phyloP scores from a whole-genome alignment of 179 eudicot genomes.

The Gypsophila paniculata region DNA sequence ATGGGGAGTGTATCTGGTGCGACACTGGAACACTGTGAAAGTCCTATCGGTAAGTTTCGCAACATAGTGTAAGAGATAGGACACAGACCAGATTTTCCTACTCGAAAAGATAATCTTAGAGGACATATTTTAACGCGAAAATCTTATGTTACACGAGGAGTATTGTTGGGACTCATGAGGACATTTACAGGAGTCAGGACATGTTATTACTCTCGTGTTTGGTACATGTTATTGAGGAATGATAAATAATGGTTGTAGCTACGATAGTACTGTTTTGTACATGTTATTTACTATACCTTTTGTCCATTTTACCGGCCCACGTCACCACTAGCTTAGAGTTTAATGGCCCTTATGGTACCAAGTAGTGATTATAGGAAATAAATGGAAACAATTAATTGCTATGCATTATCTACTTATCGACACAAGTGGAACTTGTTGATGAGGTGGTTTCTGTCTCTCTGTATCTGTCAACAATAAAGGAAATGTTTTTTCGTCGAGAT shows the following conservation, averaged over 20 bases:
- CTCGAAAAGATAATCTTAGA: neutral
- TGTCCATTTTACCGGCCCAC: neutral
- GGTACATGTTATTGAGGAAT: neutral
- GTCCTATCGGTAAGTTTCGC: neutral
- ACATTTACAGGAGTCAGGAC: neutral
- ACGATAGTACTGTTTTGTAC: neutral
- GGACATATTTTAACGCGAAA: neutral
- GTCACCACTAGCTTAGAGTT: neutral
- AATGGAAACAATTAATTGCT: neutral
- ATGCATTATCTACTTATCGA: constrained; percentile 1
- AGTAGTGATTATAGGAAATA: neutral
- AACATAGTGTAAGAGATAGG: neutral
- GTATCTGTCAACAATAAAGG: neutral
- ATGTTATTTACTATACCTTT: neutral
- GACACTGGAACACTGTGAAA: neutral
- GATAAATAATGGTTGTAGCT: constrained; percentile 1
- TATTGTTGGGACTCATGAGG: neutral
- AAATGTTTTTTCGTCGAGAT: neutral
- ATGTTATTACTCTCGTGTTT: neutral
- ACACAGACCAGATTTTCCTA: too few relatives aligned
- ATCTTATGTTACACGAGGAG: constrained; percentile 1
- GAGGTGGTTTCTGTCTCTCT: constrained; percentile 4
- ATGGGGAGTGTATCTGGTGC: neutral
- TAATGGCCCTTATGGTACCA: neutral
- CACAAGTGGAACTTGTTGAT: constrained; percentile 9